phyloP scores from a whole-genome alignment of 345 rosid genomes.

The Brassica cretica region DNA sequence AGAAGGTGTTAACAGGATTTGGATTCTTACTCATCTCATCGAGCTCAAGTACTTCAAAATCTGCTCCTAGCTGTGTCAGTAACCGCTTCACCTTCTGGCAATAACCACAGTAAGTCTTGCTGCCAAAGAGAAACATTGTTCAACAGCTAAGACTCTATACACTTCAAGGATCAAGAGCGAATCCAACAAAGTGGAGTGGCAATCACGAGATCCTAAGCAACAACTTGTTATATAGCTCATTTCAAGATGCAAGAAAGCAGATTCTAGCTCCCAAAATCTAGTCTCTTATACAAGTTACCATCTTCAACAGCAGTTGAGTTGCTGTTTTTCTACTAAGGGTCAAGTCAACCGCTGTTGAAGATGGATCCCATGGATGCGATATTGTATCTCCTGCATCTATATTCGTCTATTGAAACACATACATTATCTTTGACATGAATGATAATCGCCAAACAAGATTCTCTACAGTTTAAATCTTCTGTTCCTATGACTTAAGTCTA shows the following conservation, averaged over 20 bases:
- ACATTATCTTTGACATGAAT: not conserved
- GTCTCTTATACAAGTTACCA: not conserved
- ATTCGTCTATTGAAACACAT: too few relatives aligned
- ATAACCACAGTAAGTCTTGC: slow-evolving; percentile 70
- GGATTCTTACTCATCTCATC: slow-evolving; percentile 36
- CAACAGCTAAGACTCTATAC: not conserved
- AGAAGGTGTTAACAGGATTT: not conserved
- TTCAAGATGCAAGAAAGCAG: not conserved
- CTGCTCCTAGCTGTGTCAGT: slow-evolving; percentile 34
- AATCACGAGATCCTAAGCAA: not conserved
- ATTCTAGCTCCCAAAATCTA: not conserved
- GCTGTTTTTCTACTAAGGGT: not conserved
- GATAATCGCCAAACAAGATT: not conserved
- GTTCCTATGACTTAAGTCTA: not conserved
- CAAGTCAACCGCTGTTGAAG: not conserved
- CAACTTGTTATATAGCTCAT: not conserved
- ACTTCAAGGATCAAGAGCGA: not conserved
- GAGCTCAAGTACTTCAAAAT: slow-evolving; percentile 34
- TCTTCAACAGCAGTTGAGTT: not conserved
- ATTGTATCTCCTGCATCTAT: too few relatives aligned
- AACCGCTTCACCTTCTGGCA: slow-evolving; percentile 43
- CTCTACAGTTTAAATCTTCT: not conserved
- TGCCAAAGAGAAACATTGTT: slow-evolving; percentile 34
- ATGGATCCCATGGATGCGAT: too few relatives aligned
- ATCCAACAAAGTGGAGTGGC: not conserved